Percentiles rank a stretch among this genome's conserved stretches.
These are phyloP conservation scores for Russula abietina DNA, from an alignment of 768 basidiomycete species.

Conservation along the genomic window DNA sequence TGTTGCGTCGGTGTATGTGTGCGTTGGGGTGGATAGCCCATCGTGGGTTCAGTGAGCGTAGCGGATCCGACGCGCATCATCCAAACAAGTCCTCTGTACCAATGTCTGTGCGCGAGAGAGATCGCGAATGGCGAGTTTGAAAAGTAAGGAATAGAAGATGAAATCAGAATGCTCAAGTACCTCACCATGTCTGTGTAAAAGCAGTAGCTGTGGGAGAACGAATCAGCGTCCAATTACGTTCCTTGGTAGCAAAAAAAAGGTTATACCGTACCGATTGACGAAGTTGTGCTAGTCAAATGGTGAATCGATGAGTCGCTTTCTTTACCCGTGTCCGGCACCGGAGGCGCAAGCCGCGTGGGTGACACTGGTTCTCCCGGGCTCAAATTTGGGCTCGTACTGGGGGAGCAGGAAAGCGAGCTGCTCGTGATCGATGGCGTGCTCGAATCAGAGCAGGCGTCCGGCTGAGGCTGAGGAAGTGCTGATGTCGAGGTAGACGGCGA, in stretches of 20 bases:
- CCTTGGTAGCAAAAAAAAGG: slow-evolving; percentile 3
- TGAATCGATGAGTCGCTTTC: slow-evolving; percentile 8
- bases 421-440: slow-evolving; percentile 6
- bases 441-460: slow-evolving; percentile 10
- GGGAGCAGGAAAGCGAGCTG: slow-evolving; percentile 12
- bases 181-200: slow-evolving; percentile 51
- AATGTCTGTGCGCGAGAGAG: too few species aligned
- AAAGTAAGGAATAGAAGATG: too few species aligned
- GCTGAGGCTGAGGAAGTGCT: slow-evolving; percentile 1
- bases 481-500: neutral
- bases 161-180: slow-evolving; percentile 27
- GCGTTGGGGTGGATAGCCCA: neutral
- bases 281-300: slow-evolving; percentile 47
- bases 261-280: slow-evolving; percentile 48
- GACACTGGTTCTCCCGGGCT: neutral
- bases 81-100: too few species aligned
- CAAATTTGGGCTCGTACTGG: slow-evolving; percentile 15
- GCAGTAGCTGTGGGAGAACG: slow-evolving; percentile 54
- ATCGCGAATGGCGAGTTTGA: too few species aligned
- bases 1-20: slow-evolving; percentile 4
- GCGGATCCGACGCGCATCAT: too few species aligned
- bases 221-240: slow-evolving; percentile 14
- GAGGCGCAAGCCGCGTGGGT: neutral
- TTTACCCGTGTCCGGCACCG: neutral
- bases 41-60: too few species aligned